phyloP scores from a whole-genome alignment of 352 stramenopile species.

The Phytophthora pluvialis region DNA sequence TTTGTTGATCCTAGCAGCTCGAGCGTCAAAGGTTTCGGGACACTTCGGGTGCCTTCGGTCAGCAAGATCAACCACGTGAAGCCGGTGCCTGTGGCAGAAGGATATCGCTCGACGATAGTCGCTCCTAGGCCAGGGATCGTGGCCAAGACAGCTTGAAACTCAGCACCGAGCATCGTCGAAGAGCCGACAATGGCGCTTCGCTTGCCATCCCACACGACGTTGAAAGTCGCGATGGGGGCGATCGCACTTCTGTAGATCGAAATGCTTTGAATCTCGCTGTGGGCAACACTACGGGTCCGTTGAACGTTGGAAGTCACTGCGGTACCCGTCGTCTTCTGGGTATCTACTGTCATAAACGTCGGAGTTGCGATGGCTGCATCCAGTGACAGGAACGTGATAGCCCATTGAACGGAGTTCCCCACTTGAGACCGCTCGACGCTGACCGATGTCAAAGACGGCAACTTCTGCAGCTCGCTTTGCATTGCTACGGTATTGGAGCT shows the following conservation, averaged over 20 bases:
- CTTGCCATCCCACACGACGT: slow-evolving; percentile 47
- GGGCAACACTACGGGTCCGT: slow-evolving; percentile 13
- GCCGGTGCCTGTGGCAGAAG: slow-evolving; percentile 41
- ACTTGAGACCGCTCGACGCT: slow-evolving; percentile 17
- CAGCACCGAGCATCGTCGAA: slow-evolving; percentile 36
- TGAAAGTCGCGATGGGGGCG: slow-evolving; percentile 32
- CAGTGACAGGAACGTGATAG: slow-evolving; percentile 48
- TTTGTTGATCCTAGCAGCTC: slow-evolving; percentile 27
- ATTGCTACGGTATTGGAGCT: slow-evolving; percentile 19
- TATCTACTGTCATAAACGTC: slow-evolving; percentile 22
- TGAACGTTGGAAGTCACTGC: slow-evolving; percentile 18
- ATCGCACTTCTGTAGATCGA: slow-evolving; percentile 44
- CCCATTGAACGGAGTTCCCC: slow-evolving; percentile 31
- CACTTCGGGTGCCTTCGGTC: slow-evolving; percentile 24
- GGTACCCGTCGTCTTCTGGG: slow-evolving; percentile 31
- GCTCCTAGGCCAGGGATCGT: slow-evolving; percentile 43
- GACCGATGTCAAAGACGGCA: slow-evolving; percentile 29
- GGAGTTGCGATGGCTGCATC: slow-evolving; percentile 23
- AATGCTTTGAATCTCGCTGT: slow-evolving; percentile 51
- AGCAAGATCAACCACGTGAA: slow-evolving; percentile 55
- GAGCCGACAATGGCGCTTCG: slow-evolving; percentile 26
- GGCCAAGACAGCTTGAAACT: slow-evolving; percentile 36
- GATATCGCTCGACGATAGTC: slow-evolving; percentile 44
- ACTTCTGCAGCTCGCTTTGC: slow-evolving; percentile 34
- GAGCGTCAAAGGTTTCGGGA: slow-evolving; percentile 32